Conservation (phyloP, 1,139 yeast genomes). For the Blastobotrys niveus region DNA sequence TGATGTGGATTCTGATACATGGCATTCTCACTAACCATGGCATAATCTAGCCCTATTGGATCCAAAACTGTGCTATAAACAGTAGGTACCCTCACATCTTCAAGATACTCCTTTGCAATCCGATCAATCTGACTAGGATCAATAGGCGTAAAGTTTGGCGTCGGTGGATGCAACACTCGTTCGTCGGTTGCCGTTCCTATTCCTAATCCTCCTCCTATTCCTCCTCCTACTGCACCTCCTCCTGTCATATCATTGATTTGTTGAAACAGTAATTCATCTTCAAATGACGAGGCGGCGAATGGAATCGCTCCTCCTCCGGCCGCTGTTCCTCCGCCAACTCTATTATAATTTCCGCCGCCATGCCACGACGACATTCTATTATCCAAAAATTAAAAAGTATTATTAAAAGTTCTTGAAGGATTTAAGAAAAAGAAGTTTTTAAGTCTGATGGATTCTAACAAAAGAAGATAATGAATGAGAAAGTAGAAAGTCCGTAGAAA, state of each 20-base stretch:
- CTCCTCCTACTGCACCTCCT: no score
- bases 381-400: no score
- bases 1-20: background rate
- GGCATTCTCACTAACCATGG: background rate
- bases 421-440: no score
- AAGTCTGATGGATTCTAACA: no score
- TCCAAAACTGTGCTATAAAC: slow-evolving; percentile 2
- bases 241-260: slow-evolving; percentile 1
- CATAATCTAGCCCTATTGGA: background rate
- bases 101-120: slow-evolving; percentile 9
- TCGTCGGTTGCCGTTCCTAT: slow-evolving; percentile 7
- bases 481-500: no score
- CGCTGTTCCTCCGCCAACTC: background rate
- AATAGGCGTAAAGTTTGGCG: slow-evolving; percentile 9
- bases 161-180: slow-evolving; percentile 10
- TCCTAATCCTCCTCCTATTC: no score
- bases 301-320: slow-evolving; percentile 8
- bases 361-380: slow-evolving; percentile 11
- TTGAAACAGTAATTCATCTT: slow-evolving; percentile 9
- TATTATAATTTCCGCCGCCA: no score
- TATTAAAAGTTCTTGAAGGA: no score
- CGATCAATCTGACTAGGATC: slow-evolving; percentile 9
- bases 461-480: no score
- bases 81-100: slow-evolving; percentile 6
- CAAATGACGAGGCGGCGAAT: slow-evolving; percentile 7